Percentiles rank a stretch among this genome's conserved stretches.
phyloP scores from a whole-genome alignment of 371 early-diverging fungal genomes.

The Mucor saturninus region DNA sequence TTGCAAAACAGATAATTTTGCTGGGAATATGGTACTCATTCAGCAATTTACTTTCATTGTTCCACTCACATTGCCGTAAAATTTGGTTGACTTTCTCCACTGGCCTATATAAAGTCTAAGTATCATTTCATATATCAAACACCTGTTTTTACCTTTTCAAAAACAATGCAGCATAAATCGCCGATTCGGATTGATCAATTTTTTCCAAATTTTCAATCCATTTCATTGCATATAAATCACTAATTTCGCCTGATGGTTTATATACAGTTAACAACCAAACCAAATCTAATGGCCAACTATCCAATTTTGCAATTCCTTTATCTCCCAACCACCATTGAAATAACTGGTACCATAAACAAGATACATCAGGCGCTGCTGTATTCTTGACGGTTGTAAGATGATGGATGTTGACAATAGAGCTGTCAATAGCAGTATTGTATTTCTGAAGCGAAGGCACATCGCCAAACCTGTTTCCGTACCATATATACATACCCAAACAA shows the following conservation, averaged over 20 bases:
- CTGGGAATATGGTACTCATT: conserved; percentile 23
- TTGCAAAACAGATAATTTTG: conserved; percentile 10
- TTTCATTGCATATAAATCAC: neutral
- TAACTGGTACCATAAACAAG: conserved; percentile 30
- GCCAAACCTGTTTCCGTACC: conserved; percentile 15
- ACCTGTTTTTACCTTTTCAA: conserved; percentile 3
- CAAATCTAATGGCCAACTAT: conserved; percentile 27
- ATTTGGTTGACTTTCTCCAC: conserved; percentile 5
- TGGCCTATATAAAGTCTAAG: conserved; percentile 3
- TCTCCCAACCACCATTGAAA: conserved; percentile 23
- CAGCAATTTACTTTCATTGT: conserved; percentile 9
- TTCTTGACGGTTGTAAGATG: conserved; percentile 2
- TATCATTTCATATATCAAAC: neutral
- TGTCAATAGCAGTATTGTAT: conserved; percentile 8
- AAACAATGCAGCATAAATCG: conserved; percentile 23
- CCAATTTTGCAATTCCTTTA: neutral
- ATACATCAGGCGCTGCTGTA: conserved; percentile 13
- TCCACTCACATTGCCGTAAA: conserved; percentile 26
- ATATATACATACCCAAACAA: conserved; percentile 23
- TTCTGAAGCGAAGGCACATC: neutral
- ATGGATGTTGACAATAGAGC: neutral
- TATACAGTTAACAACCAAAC: conserved; percentile 22
- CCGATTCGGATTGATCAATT: conserved; percentile 16
- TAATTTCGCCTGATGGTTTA: neutral
- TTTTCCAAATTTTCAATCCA: conserved; percentile 24